Percentiles rank a stretch among this genome's conserved stretches.
These are phyloP conservation scores for Graphilbum ipis-grandicollis DNA, from an alignment of 2,329 filamentous ascomycete genomes.

Conservation along the genomic window DNA sequence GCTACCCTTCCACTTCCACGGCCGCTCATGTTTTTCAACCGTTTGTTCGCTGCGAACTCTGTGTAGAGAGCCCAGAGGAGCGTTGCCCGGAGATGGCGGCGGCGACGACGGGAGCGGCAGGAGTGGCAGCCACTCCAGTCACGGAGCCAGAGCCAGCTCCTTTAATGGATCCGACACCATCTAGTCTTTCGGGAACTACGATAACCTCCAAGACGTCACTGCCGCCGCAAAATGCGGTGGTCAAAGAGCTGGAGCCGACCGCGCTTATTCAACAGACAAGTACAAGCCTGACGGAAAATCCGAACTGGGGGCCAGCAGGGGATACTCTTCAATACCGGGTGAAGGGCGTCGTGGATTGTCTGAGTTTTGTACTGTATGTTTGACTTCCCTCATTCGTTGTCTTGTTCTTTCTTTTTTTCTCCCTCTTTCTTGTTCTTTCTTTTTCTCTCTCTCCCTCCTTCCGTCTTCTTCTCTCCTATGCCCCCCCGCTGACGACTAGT, in stretches of 20 bases:
- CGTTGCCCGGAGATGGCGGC: slow-evolving; percentile 10
- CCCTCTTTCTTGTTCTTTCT: neutral
- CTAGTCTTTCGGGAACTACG: slow-evolving; percentile 27
- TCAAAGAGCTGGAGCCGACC: neutral
- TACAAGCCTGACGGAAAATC: slow-evolving; percentile 27
- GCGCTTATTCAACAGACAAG: slow-evolving; percentile 30
- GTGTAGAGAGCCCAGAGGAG: slow-evolving; percentile 47
- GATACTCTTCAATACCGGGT: slow-evolving; percentile 42
- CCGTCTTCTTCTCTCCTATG: neutral
- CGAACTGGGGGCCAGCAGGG: slow-evolving; percentile 37
- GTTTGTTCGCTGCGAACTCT: slow-evolving; percentile 63
- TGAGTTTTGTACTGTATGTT: slow-evolving; percentile 53
- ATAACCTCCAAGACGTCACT: too few species aligned
- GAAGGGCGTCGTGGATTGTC: slow-evolving; percentile 44
- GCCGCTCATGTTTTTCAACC: slow-evolving; percentile 23
- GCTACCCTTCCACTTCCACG: too few species aligned
- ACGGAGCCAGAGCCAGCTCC: neutral
- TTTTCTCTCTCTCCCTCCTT: neutral
- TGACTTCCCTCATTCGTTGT: neutral
- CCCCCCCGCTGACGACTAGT: too few species aligned
- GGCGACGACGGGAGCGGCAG: neutral
- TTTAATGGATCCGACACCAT: slow-evolving; percentile 34
- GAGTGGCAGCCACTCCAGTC: neutral
- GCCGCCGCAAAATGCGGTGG: too few species aligned
- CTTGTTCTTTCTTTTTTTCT: neutral